phyloP scores from a whole-genome alignment of 805 yeast species.

The Yarrowia sp. region DNA sequence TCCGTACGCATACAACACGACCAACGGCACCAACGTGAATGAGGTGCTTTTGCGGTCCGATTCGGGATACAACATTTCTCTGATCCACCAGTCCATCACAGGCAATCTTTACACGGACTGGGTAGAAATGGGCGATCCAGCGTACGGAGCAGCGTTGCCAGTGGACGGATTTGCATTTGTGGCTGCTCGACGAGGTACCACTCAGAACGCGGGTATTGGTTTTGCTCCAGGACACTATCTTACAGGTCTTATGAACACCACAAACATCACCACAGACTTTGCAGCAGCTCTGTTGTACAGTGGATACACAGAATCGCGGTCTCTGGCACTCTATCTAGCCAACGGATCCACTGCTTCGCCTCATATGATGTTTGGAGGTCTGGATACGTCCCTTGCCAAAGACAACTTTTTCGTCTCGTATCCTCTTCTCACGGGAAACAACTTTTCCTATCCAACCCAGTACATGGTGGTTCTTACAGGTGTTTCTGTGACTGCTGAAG shows the following conservation, averaged over 20 bases:
- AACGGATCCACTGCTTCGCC: slow-evolving; percentile 18
- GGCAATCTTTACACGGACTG: slow-evolving; percentile 5
- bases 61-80: background rate
- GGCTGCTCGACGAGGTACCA: background rate
- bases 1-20: slow-evolving; percentile 11
- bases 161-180: slow-evolving; percentile 9
- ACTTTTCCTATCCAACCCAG: slow-evolving; percentile 17
- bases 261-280: slow-evolving; percentile 7
- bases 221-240: slow-evolving; percentile 13
- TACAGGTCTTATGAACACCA: background rate
- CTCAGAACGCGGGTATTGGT: background rate
- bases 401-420: slow-evolving; percentile 23
- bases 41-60: background rate
- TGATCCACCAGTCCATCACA: background rate
- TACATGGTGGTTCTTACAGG: slow-evolving; percentile 17
- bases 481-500: background rate
- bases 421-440: slow-evolving; percentile 8
- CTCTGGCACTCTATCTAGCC: slow-evolving; percentile 9
- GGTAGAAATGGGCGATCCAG: slow-evolving; percentile 3
- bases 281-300: background rate
- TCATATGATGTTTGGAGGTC: slow-evolving; percentile 21
- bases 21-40: slow-evolving; percentile 8
- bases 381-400: slow-evolving; percentile 6
- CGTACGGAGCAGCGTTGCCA: background rate
- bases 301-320: slow-evolving; percentile 19